Evolutionary conservation across 2,329 filamentous ascomycete species (phyloP).

Genomic region (Epichloe hybrida): DNA sequence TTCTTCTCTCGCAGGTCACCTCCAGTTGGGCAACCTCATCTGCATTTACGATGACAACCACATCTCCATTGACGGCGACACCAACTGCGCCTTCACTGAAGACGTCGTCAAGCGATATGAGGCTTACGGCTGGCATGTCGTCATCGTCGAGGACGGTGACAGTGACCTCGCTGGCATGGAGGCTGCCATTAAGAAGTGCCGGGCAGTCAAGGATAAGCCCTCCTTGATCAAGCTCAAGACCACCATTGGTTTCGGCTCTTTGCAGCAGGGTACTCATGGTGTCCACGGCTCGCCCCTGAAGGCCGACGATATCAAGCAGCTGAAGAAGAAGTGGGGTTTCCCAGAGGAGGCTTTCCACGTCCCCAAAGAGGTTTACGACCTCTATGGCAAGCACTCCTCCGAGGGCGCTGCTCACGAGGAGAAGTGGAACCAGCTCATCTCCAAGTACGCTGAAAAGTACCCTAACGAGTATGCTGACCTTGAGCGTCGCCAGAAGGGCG

Average conservation of each 20-base stretch:
- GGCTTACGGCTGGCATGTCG: slow-evolving; percentile 89
- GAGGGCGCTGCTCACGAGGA: slow-evolving; percentile 80
- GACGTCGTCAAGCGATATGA: slow-evolving; percentile 92
- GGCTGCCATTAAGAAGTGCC: slow-evolving; percentile 70
- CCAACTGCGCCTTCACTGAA: slow-evolving; percentile 92
- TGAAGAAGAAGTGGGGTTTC: slow-evolving; percentile 94
- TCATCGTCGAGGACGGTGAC: slow-evolving; percentile 78
- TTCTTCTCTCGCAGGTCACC: slow-evolving; percentile 81
- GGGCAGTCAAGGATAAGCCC: slow-evolving; percentile 89
- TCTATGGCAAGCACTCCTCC: slow-evolving; percentile 71
- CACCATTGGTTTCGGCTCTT: slow-evolving; percentile 92
- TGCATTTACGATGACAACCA: slow-evolving; percentile 97
- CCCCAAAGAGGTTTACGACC: slow-evolving; percentile 86
- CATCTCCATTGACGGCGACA: slow-evolving; percentile 90
- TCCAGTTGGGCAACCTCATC: slow-evolving; percentile 96
- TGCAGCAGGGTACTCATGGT: slow-evolving; percentile 82
- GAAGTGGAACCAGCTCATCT: slow-evolving; percentile 89
- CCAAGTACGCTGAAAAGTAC: slow-evolving; percentile 72
- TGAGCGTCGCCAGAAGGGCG: slow-evolving; percentile 61
- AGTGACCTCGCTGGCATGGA: slow-evolving; percentile 77
- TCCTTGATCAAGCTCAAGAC: slow-evolving; percentile 93
- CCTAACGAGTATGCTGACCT: slow-evolving; percentile 71
- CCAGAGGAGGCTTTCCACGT: slow-evolving; percentile 86
- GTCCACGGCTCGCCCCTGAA: slow-evolving; percentile 96
- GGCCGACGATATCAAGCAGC: slow-evolving; percentile 80